These are phyloP conservation scores for Mycena vulgaris DNA, from an alignment of 768 basidiomycete genomes.

Conservation along the genomic window DNA sequence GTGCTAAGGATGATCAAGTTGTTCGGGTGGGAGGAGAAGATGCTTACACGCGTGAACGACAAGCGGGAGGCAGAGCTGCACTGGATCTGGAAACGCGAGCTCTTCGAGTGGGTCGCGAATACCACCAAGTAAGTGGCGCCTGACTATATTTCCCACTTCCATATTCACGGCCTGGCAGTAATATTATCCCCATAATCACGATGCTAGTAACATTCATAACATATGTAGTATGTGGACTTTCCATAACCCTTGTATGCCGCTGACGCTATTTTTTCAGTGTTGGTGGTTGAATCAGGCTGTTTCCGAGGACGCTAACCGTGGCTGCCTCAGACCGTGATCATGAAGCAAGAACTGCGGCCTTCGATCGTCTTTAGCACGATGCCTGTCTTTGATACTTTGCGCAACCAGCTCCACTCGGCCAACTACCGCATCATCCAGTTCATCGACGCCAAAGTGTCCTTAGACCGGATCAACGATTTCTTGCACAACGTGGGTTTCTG, in stretches of 20 bases:
- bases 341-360: constrained; percentile 58
- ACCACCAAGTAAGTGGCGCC: constrained; percentile 60
- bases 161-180: too few species aligned
- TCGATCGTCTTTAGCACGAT: constrained; percentile 66
- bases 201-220: constrained; percentile 78
- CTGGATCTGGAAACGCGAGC: constrained; percentile 67
- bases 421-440: constrained; percentile 47
- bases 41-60: constrained; percentile 66
- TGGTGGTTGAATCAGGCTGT: neutral
- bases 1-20: constrained; percentile 69
- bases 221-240: constrained; percentile 47
- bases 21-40: constrained; percentile 77
- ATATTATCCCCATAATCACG: constrained; percentile 70
- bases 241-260: constrained; percentile 53
- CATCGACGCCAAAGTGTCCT: constrained; percentile 71
- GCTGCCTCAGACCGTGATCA: constrained; percentile 57
- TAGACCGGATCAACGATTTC: constrained; percentile 27
- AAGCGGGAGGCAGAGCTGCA: constrained; percentile 76
- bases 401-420: constrained; percentile 63
- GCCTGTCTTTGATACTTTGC: constrained; percentile 75
- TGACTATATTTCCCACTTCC: too few species aligned
- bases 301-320: neutral
- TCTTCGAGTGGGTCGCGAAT: constrained; percentile 64
- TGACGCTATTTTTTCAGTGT: constrained; percentile 4
- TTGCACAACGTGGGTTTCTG: constrained; percentile 47